These are phyloP conservation scores for Chalciporus piperatoides DNA, from an alignment of 1,284 basidiomycete species.

Conservation along the genomic window DNA sequence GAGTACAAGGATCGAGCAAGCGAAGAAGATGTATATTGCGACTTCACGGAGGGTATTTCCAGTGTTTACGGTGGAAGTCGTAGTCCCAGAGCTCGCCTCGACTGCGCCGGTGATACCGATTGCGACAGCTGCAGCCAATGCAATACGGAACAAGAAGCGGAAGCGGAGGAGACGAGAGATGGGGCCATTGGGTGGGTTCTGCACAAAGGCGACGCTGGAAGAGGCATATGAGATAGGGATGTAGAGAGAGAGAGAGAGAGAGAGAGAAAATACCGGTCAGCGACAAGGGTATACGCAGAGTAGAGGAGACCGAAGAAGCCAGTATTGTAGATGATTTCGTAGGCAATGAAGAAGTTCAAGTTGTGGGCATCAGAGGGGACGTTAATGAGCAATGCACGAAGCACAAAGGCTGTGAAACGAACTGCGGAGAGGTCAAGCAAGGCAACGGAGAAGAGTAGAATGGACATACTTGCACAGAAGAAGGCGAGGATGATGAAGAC, in stretches of 20 bases:
- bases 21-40: constrained; percentile 44
- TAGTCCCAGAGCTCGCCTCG: constrained; percentile 6
- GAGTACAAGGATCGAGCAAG: constrained; percentile 38
- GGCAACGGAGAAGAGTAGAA: constrained; percentile 20
- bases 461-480: constrained; percentile 43
- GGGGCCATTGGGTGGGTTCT: constrained; percentile 26
- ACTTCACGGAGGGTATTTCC: constrained; percentile 31
- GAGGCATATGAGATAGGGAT: neutral
- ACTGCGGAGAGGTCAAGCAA: constrained; percentile 32
- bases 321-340: constrained; percentile 31
- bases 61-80: constrained; percentile 4
- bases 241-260: constrained; percentile 4
- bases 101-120: constrained; percentile 38
- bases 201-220: constrained; percentile 21
- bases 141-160: constrained; percentile 32
- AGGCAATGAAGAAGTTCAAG: constrained; percentile 25
- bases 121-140: constrained; percentile 33
- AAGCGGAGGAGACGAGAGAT: constrained; percentile 32
- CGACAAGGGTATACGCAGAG: constrained; percentile 29
- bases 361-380: constrained; percentile 25
- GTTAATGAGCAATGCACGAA: constrained; percentile 31
- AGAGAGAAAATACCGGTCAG: constrained; percentile 35
- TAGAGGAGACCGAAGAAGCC: constrained; percentile 41
- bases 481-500: constrained; percentile 39
- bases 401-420: constrained; percentile 36